Base-by-base conservation (phyloP, 192 early-diverging fungal genomes). In the Coemansia sp. region DNA sequence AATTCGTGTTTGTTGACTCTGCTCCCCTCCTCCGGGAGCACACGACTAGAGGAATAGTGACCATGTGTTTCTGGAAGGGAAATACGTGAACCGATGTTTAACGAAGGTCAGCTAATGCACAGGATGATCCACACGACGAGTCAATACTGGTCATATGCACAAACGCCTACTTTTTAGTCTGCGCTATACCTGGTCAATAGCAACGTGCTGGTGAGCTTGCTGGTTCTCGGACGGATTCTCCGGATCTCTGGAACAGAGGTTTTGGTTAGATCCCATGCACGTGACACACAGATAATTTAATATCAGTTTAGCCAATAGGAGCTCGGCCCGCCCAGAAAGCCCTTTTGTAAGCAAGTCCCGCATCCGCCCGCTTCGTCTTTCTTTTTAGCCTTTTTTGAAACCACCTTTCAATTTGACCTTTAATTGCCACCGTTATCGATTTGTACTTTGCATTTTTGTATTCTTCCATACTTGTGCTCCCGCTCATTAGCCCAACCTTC, bases 381-480 rank as follows among this genome's bases (percentile, higher is more conserved):
- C 28, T 31, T 31, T 31, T 31, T 31, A 31, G 28, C 28, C 28
- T 31, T 7, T 31, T 31, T 31, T 31, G 28, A 31, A 31, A 31
- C 28, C 28, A 31, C 28, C 28, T 31, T 31, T 31, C 28, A 31
- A 31, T 31, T 52, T 54, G 23, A 11, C 4, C 10, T 54, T 54
- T 26, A 28, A 54, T 17, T 54, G 23, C n/a, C 6, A 6, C 52
- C 25, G 28, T 28, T 54, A n/a, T 26, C 52, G 52, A 22, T 54
- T 12, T 28, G 11, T 17, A 54, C 28, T 15, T n/a, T 54, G 11
- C 52, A n/a, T 28, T 54, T 15, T 54, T 54, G 52, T 73, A 25
- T n/a, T 64, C 17, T 64, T 62, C 25, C 40, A 61, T 42, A 42
- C 8, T 54, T 31, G n/a, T 54, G 4, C 5, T 14, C n/a, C 15